phyloP scores from a whole-genome alignment of 2,329 filamentous ascomycete species.

The Phyllosticta paracitricarpa region DNA sequence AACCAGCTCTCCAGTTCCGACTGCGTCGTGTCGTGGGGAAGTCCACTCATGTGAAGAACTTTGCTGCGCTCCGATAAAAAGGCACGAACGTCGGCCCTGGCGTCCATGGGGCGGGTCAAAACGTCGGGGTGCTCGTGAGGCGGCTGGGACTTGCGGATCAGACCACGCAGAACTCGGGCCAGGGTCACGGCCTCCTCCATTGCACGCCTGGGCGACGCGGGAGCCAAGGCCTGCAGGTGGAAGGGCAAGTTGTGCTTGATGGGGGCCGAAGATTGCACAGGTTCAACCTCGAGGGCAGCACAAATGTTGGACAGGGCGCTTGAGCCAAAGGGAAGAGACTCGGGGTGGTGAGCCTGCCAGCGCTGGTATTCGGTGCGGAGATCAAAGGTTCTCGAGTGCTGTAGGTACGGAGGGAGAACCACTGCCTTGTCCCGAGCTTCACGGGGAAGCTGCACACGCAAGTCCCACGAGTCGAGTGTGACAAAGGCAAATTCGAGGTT shows the following conservation, averaged over 20 bases:
- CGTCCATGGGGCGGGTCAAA: constrained; percentile 89
- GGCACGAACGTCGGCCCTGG: constrained; percentile 86
- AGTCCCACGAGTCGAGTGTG: constrained; percentile 95
- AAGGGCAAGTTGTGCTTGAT: constrained; percentile 99
- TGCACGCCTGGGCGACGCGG: constrained; percentile 86
- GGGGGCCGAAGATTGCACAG: constrained; percentile 90
- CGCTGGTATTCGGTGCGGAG: constrained; percentile 94
- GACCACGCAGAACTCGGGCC: constrained; percentile 78
- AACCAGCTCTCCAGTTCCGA: constrained; percentile 99
- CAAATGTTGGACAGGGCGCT: constrained; percentile 96
- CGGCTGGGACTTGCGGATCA: constrained; percentile 94
- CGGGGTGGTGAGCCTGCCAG: constrained; percentile 97
- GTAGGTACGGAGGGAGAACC: constrained; percentile 88
- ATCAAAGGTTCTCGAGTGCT: constrained; percentile 96
- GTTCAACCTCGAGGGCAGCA: constrained; percentile 93
- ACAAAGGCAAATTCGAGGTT: constrained; percentile 97
- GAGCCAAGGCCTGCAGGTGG: constrained; percentile 90
- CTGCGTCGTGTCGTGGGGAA: constrained; percentile 96
- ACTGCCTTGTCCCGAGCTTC: constrained; percentile 98
- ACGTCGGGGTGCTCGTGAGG: constrained; percentile 91
- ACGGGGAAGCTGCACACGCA: constrained; percentile 91
- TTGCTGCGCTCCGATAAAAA: constrained; percentile 96
- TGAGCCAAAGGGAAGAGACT: constrained; percentile 91
- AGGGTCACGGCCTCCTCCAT: constrained; percentile 97
- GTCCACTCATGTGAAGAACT: constrained; percentile 92